Conservation (phyloP, 2,329 filamentous ascomycete genomes). For the Aspergillus phoenicis region DNA sequence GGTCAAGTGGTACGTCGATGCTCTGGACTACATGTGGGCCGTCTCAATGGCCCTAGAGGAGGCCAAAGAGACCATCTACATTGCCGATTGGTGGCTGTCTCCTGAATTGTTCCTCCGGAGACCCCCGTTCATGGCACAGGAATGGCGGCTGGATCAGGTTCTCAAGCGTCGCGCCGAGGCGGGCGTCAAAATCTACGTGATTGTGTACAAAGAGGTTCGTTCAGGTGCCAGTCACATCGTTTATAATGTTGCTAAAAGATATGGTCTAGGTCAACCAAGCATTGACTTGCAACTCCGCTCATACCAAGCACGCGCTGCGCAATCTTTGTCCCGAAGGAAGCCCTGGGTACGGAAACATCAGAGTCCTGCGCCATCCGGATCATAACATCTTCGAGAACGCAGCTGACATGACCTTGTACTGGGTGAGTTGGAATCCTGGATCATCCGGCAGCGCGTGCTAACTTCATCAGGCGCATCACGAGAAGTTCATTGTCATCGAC, state of each 20-base stretch:
- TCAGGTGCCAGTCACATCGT: background rate
- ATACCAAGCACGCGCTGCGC: constrained; percentile 85
- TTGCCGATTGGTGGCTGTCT: constrained; percentile 95
- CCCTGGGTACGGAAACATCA: constrained; percentile 85
- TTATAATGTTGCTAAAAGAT: constrained; percentile 10
- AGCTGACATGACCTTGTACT: constrained; percentile 95
- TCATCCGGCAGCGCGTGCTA: background rate
- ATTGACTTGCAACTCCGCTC: constrained; percentile 86
- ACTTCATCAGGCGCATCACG: constrained; percentile 72
- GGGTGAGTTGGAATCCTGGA: constrained; percentile 48
- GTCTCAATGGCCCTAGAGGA: constrained; percentile 87
- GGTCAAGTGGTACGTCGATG: constrained; percentile 97
- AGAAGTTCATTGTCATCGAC: constrained; percentile 96
- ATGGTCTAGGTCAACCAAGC: constrained; percentile 63
- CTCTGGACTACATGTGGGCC: constrained; percentile 92
- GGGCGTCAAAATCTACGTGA: constrained; percentile 91
- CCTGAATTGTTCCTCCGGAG: constrained; percentile 83
- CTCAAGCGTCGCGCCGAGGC: constrained; percentile 87
- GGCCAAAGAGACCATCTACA: constrained; percentile 92
- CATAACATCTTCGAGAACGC: constrained; percentile 94
- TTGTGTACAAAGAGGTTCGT: constrained; percentile 80
- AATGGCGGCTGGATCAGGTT: constrained; percentile 83
- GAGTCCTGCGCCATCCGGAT: constrained; percentile 86
- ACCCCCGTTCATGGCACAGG: constrained; percentile 77
- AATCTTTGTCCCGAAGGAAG: constrained; percentile 78